Evolutionary conservation across 768 basidiomycete species (phyloP), one percentile per base, ranked within the genome.

Genomic region (Erythrobasidium yunnanense): DNA sequence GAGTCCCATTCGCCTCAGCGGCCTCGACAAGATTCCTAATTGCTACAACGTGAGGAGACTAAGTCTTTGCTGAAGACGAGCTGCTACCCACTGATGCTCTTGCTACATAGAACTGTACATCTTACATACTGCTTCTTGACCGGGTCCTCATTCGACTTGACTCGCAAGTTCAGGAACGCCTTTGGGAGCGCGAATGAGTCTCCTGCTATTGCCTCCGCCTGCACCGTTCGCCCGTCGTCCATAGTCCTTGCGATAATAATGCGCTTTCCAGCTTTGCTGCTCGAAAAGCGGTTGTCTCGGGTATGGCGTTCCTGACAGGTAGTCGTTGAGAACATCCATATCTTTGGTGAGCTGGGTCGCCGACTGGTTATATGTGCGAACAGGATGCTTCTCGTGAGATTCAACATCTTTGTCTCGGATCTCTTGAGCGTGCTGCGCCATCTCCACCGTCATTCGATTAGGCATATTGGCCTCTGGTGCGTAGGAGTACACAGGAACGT

Each of bases 201-300:
- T 5, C 20, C 54, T 55, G n/a, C 30, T 33, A 34, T 55, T 55
- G 3, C 54, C 54, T 2, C 54, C 54, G 35, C 54, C 54, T 8
- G 54, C 30, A 2, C 54, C 54, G 35, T 55, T 55, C 22, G 22
- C n/a, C 30, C 35, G 30, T 20, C 54, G 30, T 6, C 54, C 54
- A 34, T 55, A 22, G 38, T 55, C 54, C 35, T 55, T 55, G 6
- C 54, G 25, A 55, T 30, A 33, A 34, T 55, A 55, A 34, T 55
- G 54, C 17, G 54, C 30, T 55, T 55, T 55, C 54, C 54, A 55
- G 30, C 27, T 30, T 55, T 29, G 30, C 35, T 55, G 54, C 38
- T 55, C 54, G 30, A 55, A 55, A 5, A 55, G 22, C 2, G 54
- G 54, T 55, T 29, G 32, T 8, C 54, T 29, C 7, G 54, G 54